Evolutionary conservation across 1,284 basidiomycete genomes (phyloP), one percentile per base, ranked within the genome.

Genomic region (Rugosomyces carneus): DNA sequence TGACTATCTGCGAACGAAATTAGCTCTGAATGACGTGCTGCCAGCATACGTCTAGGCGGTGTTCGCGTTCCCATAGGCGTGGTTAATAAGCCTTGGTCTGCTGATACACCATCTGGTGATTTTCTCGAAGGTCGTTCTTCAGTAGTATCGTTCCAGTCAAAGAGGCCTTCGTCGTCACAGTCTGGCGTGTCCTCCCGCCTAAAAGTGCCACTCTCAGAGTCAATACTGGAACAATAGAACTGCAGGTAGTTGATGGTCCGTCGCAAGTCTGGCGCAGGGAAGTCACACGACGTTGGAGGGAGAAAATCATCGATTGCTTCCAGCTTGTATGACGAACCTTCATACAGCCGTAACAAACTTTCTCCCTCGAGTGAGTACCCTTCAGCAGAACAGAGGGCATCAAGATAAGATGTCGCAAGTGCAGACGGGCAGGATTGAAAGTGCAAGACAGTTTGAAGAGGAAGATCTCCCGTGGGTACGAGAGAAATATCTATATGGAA

Each of bases 401-500:
- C 76, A 29, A 96, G 74, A 64, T 89, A 93, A 2, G 86, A 80
- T 10, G 70, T 66, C n/a, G 82, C 84, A 35, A 88, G 61, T 15
- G 69, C 55, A 5, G 71, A 50, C 8, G 76, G 68, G 56, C 85
- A 82, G 20, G 85, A 71, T 45, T 71, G 58, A 62, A 93, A 94
- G 20, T 66, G 58, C 40, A 95, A 71, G 19, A 79, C 78, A 0
- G 67, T 71, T 62, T 97, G 93, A 11, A 97, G 63, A 5, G 92
- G 90, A 27, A 96, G 75, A 48, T 84, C 81, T 8, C 63, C 61
- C 34, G 76, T 59, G 8, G 92, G 92, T 35, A 96, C 74, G 42
- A 84, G 68, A 8, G 75, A 75, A 27, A 75, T 58, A 69, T 96
- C 91, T 93, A 48, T 36, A 44, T 39, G 35, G 34, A 48, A 46